phyloP scores from a whole-genome alignment of 768 basidiomycete species.

The Boletus sp. region DNA sequence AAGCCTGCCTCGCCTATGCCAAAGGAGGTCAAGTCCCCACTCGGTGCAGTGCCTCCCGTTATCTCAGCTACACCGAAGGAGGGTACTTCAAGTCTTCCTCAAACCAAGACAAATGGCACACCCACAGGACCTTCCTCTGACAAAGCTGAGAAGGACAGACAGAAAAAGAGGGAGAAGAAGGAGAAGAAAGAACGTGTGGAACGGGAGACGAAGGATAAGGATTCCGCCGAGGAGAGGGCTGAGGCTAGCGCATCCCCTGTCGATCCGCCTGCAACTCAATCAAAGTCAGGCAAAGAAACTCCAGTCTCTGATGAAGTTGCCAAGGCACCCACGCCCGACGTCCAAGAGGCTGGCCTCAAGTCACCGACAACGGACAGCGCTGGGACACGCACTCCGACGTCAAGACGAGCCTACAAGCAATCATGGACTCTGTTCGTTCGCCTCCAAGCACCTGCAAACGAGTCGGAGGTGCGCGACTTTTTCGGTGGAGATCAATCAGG shows the following conservation, averaged over 20 bases:
- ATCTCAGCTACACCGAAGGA: slow-evolving; percentile 31
- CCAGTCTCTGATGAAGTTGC: slow-evolving; percentile 28
- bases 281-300: slow-evolving; percentile 41
- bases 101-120: slow-evolving; percentile 32
- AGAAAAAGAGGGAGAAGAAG: slow-evolving; percentile 60
- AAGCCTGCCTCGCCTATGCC: slow-evolving; percentile 33
- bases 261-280: slow-evolving; percentile 19
- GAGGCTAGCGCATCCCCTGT: slow-evolving; percentile 28
- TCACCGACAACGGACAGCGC: slow-evolving; percentile 56
- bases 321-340: slow-evolving; percentile 27
- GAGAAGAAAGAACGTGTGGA: slow-evolving; percentile 54
- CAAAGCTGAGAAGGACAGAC: slow-evolving; percentile 53
- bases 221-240: slow-evolving; percentile 34
- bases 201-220: slow-evolving; percentile 38
- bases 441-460: slow-evolving; percentile 49
- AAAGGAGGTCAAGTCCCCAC: slow-evolving; percentile 35
- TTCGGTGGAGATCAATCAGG: slow-evolving; percentile 69
- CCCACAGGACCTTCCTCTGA: slow-evolving; percentile 37
- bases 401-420: slow-evolving; percentile 57
- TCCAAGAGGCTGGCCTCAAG: slow-evolving; percentile 39
- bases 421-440: slow-evolving; percentile 88
- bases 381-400: slow-evolving; percentile 70
- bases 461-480: slow-evolving; percentile 70
- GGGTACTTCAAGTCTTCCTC: slow-evolving; percentile 34
- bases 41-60: slow-evolving; percentile 34